Evolutionary conservation across 805 yeast species (phyloP).

Genomic region (Lipomyces chichibuensis): DNA sequence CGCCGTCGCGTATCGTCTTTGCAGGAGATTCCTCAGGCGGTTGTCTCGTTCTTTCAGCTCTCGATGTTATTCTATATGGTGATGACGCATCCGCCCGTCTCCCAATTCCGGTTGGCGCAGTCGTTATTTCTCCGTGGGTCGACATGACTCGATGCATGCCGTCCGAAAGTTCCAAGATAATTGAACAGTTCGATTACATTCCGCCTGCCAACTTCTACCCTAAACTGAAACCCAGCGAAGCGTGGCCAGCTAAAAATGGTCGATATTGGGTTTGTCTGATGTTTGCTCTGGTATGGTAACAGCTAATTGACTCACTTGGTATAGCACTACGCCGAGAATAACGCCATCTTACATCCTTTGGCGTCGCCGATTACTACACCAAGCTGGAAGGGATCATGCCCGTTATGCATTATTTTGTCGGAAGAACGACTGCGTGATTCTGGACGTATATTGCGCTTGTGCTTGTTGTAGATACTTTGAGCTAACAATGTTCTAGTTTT

Average conservation of each 20-base stretch:
- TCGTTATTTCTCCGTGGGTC: conserved; percentile 32
- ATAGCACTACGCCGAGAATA: conserved; percentile 27
- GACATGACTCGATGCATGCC: conserved; percentile 35
- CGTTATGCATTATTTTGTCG: conserved; percentile 13
- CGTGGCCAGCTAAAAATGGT: conserved; percentile 28
- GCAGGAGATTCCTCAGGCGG: conserved; percentile 37
- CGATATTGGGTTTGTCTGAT: conserved; percentile 25
- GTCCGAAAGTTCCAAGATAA: conserved; percentile 23
- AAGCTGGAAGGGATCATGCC: conserved; percentile 31
- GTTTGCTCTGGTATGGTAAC: neutral
- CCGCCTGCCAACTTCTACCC: conserved; percentile 33
- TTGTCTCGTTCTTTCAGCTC: conserved; percentile 14
- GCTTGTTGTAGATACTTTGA: neutral
- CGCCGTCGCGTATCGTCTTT: conserved; percentile 26
- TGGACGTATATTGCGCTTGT: conserved; percentile 12
- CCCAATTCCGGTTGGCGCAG: conserved; percentile 34
- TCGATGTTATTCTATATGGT: conserved; percentile 20
- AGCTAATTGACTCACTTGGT: neutral
- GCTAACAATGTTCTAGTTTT: conserved; percentile 6
- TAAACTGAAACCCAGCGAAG: conserved; percentile 19
- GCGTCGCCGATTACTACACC: conserved; percentile 30
- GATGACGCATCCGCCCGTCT: conserved; percentile 9
- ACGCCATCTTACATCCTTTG: conserved; percentile 32
- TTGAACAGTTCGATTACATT: conserved; percentile 27
- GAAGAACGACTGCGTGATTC: conserved; percentile 33